These are phyloP conservation scores for Ogataea nakhonphanomensis DNA, from an alignment of 805 yeast genomes.

Conservation along the genomic window DNA sequence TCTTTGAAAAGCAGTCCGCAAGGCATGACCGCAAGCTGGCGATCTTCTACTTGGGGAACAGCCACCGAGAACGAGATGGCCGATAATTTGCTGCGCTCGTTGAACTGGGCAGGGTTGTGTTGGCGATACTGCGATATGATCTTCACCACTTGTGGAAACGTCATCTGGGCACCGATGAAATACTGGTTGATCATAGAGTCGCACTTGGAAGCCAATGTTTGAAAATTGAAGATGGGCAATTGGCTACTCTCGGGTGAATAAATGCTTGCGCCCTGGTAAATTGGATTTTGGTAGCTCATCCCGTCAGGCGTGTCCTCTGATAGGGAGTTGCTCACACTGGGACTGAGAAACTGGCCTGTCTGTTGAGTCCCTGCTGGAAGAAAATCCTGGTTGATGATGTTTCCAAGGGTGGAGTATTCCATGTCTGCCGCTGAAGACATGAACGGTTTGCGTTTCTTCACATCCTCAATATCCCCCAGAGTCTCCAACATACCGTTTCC, in stretches of 20 bases:
- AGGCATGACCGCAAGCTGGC: slow-evolving; percentile 12
- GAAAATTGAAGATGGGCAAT: slow-evolving; percentile 8
- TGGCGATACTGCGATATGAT: slow-evolving; percentile 39
- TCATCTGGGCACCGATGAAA: slow-evolving; percentile 51
- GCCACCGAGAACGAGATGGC: slow-evolving; percentile 45
- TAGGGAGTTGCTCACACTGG: slow-evolving; percentile 36
- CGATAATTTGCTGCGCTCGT: slow-evolving; percentile 31
- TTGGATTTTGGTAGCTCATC: slow-evolving; percentile 25
- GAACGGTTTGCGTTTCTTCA: slow-evolving; percentile 4
- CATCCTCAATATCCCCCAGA: no score
- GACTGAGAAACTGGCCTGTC: slow-evolving; percentile 23
- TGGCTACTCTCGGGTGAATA: slow-evolving; percentile 5
- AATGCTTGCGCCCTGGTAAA: slow-evolving; percentile 15
- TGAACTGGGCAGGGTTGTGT: slow-evolving; percentile 40
- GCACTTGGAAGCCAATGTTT: slow-evolving; percentile 39
- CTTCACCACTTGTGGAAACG: slow-evolving; percentile 60
- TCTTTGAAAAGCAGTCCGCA: slow-evolving; percentile 51
- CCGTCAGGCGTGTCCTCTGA: slow-evolving; percentile 27
- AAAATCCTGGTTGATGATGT: slow-evolving; percentile 52
- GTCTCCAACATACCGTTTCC: not conserved
- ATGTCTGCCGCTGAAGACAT: slow-evolving; percentile 55
- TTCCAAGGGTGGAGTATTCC: slow-evolving; percentile 67
- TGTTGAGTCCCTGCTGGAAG: slow-evolving; percentile 20
- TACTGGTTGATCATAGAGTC: slow-evolving; percentile 66
- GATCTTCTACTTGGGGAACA: slow-evolving; percentile 33